phyloP scores from a whole-genome alignment of 2,329 filamentous ascomycete species.

The Pseudogymnoascus pannorum region DNA sequence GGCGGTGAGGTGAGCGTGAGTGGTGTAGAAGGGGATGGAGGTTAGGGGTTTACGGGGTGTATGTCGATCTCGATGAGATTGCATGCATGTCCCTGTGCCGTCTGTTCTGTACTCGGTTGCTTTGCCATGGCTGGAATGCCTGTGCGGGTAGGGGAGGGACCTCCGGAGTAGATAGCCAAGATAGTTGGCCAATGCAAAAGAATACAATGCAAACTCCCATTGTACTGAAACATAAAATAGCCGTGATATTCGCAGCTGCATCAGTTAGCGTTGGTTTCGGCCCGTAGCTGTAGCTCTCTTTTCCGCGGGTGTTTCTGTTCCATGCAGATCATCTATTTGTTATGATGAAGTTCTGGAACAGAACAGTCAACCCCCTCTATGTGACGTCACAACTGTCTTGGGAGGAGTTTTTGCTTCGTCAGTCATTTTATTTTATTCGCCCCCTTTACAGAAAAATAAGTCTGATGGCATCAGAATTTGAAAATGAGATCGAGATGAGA shows the following conservation, averaged over 20 bases:
- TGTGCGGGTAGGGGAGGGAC: neutral
- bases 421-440: neutral
- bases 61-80: constrained; percentile 3
- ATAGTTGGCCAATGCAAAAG: neutral
- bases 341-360: neutral
- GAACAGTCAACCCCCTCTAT: neutral
- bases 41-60: neutral
- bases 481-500: neutral
- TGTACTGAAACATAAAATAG: neutral
- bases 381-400: neutral
- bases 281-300: neutral
- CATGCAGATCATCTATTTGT: neutral
- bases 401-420: neutral
- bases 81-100: neutral
- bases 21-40: neutral
- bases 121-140: constrained; percentile 5
- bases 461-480: neutral
- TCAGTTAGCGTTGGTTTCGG: neutral
- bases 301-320: neutral
- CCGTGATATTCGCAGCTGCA: neutral
- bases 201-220: neutral
- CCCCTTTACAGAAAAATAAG: neutral
- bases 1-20: neutral
- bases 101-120: neutral
- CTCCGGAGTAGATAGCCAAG: constrained; percentile 4